phyloP scores from a whole-genome alignment of 2,329 filamentous ascomycete genomes.

The Cryphonectria parasitica region DNA sequence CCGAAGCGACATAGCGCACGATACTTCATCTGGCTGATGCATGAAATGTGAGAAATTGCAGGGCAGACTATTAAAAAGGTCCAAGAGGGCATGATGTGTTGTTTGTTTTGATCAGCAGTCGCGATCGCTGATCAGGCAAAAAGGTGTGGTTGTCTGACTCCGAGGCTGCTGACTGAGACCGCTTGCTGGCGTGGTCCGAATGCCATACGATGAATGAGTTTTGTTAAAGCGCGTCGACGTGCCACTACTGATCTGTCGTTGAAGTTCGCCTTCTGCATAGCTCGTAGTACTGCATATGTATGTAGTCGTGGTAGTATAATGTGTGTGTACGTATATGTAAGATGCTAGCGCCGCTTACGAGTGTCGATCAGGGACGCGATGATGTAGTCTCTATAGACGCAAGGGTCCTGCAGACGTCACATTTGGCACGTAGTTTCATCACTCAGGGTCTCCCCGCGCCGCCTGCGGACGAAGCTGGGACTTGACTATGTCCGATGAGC shows the following conservation, averaged over 20 bases:
- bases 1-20: slow-evolving; percentile 5
- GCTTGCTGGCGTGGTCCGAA: neutral
- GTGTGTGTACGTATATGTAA: neutral
- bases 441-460: neutral
- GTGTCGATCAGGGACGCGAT: slow-evolving; percentile 21
- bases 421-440: neutral
- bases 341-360: neutral
- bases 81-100: slow-evolving; percentile 16
- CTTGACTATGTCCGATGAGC: neutral
- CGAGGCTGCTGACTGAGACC: neutral
- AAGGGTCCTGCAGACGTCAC: slow-evolving; percentile 26
- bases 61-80: neutral
- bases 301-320: too few species aligned
- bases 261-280: neutral
- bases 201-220: neutral
- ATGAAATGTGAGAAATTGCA: slow-evolving; percentile 20
- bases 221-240: neutral
- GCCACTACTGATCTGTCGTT: neutral
- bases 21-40: neutral
- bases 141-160: neutral
- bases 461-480: neutral
- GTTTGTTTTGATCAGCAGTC: slow-evolving; percentile 28
- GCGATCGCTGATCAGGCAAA: neutral
- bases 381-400: slow-evolving; percentile 20
- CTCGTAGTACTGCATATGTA: neutral